A percentile compares a stretch with the other conserved stretches of the same genome.
phyloP scores from a whole-genome alignment of 2,329 filamentous ascomycete genomes.

The Aphanocladium album region DNA sequence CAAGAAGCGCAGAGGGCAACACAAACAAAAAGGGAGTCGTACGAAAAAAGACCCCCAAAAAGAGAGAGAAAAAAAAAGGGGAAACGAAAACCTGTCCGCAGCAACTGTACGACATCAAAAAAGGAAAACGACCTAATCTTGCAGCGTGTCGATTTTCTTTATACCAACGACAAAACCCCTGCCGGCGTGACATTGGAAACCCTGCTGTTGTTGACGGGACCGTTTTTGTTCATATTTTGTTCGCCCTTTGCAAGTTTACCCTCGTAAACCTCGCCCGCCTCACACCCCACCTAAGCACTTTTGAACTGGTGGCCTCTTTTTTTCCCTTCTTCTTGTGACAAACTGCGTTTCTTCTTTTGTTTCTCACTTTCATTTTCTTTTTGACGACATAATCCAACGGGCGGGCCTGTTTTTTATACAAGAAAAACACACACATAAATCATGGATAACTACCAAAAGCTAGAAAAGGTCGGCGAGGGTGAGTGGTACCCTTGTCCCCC shows the following conservation, averaged over 20 bases:
- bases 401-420: slow-evolving; percentile 8
- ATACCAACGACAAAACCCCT: background rate
- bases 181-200: background rate
- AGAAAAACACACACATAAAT: slow-evolving; percentile 14
- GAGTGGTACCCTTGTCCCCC: slow-evolving; percentile 24
- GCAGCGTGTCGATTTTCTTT: background rate
- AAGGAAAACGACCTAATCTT: background rate
- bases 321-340: background rate
- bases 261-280: slow-evolving; percentile 6
- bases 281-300: slow-evolving; percentile 4
- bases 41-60: background rate
- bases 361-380: background rate
- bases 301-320: slow-evolving; percentile 3
- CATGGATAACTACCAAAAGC: slow-evolving; percentile 96
- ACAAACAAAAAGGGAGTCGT: background rate
- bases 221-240: background rate
- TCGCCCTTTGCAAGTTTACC: slow-evolving; percentile 2
- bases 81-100: too few species aligned
- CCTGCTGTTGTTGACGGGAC: background rate
- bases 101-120: background rate
- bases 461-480: slow-evolving; percentile 97
- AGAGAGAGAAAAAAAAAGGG: background rate
- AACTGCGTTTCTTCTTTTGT: background rate
- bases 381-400: background rate
- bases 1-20: background rate